Evolutionary conservation across 1,284 basidiomycete genomes (phyloP), one percentile per base, ranked within the genome.

Genomic region (Leccinum angustisporum): DNA sequence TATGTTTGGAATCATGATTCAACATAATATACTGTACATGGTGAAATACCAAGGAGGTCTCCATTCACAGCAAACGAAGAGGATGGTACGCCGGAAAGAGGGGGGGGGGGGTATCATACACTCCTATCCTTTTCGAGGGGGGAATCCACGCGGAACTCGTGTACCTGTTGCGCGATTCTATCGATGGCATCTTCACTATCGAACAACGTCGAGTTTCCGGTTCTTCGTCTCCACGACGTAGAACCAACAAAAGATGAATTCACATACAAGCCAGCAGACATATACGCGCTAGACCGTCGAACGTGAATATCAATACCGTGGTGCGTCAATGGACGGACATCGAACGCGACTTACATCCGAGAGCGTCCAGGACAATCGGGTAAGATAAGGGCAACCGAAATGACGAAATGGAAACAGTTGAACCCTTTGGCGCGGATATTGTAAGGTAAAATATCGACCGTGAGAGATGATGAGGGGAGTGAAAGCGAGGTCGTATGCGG

Each of bases 391-490:
- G 88, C 83, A 33, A 85, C 60, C 14, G 86, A 87, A 67, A 89
- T 83, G 61, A 81, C 76, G 65, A 90, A 85, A 77, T 83, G 86
- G 78, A 90, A 87, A 56, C 92, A 72, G 66, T 82, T 90, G 78
- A 92, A 85, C 60, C 90, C 90, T 79, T 92, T 92, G 55, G 91
- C 88, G 70, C 91, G 88, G 57, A 92, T 78, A 27, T 77, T 74
- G 78, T 79, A 90, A 4, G 90, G 90, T 40, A 91, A 74, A 74
- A 91, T 91, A 72, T 91, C 90, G 58, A 91, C 81, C 27, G 87
- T 87, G 76, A 0, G 85, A 83, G 54, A 90, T 85, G 63, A 91
- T 85, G 60, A 92, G 83, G 7, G 90, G 90, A 2, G 86, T 84
- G 77, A 88, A 90, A 2, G 88, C 88, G 57, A 90, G 75, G 76